phyloP scores from a whole-genome alignment of 2,329 filamentous ascomycete genomes.

The Cryphonectria parasitica region DNA sequence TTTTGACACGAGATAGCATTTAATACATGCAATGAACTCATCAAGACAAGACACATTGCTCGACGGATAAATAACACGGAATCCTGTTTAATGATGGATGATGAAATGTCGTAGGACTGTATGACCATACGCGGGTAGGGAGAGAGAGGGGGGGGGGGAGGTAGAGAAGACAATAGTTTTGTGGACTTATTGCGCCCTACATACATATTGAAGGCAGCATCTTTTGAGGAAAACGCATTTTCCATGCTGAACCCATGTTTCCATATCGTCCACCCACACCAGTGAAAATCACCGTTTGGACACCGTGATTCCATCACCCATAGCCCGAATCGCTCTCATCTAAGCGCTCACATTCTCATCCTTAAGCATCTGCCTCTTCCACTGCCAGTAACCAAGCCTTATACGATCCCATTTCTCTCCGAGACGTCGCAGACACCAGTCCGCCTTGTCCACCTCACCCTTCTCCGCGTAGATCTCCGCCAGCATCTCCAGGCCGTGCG shows the following conservation, averaged over 20 bases:
- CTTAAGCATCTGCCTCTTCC: constrained; percentile 58
- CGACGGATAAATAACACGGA: neutral
- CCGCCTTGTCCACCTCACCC: constrained; percentile 64
- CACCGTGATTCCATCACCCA: neutral
- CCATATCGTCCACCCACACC: neutral
- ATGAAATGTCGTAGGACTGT: too few relatives aligned
- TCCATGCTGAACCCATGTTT: neutral
- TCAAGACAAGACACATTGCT: neutral
- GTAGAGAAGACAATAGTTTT: too few relatives aligned
- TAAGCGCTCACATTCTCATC: constrained; percentile 21
- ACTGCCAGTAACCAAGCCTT: constrained; percentile 90
- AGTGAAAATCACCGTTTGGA: neutral
- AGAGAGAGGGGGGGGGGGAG: too few relatives aligned
- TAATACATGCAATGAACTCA: neutral
- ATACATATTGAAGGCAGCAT: neutral
- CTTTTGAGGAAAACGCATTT: neutral
- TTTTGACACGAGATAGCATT: neutral
- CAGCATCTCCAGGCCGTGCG: constrained; percentile 71
- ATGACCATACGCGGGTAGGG: too few relatives aligned
- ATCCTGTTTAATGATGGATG: neutral
- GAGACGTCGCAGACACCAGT: constrained; percentile 71
- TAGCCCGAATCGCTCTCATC: neutral
- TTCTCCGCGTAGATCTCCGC: constrained; percentile 68
- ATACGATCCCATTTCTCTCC: constrained; percentile 90
- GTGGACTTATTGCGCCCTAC: too few relatives aligned